phyloP scores from a whole-genome alignment of 345 rosid species.

The Brassica incana region DNA sequence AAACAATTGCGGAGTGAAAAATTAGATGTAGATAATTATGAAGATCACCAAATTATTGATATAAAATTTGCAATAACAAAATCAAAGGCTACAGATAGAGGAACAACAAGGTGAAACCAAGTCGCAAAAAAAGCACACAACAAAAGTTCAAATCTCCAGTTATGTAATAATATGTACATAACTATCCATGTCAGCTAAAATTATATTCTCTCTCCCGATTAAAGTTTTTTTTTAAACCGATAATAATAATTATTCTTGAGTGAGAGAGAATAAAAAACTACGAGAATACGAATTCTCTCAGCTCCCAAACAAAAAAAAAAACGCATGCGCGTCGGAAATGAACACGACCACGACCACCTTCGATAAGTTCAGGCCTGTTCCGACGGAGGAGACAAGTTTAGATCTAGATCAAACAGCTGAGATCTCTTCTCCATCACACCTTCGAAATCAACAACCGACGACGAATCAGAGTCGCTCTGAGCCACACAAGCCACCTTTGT shows the following conservation, averaged over 20 bases:
- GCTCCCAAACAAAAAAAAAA: constrained; percentile 15
- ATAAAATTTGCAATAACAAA: constrained; percentile 20
- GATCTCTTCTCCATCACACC: constrained; percentile 38
- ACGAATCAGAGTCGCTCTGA: constrained; percentile 71
- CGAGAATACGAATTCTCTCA: constrained; percentile 8
- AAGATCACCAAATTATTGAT: constrained; percentile 29
- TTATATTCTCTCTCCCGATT: constrained; percentile 29
- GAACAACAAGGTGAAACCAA: constrained; percentile 40
- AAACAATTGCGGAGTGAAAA: background rate
- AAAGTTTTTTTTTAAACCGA: constrained; percentile 19
- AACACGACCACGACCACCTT: constrained; percentile 29
- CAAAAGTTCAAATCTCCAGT: constrained; percentile 38
- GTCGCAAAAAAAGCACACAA: constrained; percentile 41
- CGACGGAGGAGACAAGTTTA: constrained; percentile 64
- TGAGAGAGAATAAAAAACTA: constrained; percentile 9
- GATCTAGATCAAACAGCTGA: constrained; percentile 58
- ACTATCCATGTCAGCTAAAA: constrained; percentile 41
- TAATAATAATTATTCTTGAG: constrained; percentile 12
- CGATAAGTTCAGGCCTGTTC: constrained; percentile 51
- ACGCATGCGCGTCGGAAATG: constrained; percentile 17
- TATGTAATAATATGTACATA: constrained; percentile 34
- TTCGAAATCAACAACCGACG: constrained; percentile 61
- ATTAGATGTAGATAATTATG: background rate
- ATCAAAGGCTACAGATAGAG: background rate
- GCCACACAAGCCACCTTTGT: constrained; percentile 26